These are phyloP conservation scores for Lichtheimia corymbifera DNA, from an alignment of 371 early-diverging fungal species.

Conservation along the genomic window DNA sequence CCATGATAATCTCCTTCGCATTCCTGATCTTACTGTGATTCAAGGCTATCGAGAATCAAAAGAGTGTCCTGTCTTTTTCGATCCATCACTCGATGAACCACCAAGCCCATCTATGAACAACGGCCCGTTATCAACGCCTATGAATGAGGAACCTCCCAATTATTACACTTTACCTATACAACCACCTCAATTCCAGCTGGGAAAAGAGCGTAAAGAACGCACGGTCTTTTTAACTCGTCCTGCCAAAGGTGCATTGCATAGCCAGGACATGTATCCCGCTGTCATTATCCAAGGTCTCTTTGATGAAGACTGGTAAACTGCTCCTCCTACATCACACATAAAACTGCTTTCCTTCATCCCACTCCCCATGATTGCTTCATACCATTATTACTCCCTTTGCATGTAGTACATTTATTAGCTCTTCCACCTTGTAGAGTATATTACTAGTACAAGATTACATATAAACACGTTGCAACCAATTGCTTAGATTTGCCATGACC, in stretches of 20 bases:
- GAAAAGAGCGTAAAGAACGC: conserved; percentile 40
- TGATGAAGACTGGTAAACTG: conserved; percentile 19
- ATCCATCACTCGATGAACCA: conserved; percentile 40
- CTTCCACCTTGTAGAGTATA: too few species aligned
- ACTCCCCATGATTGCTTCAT: too few species aligned
- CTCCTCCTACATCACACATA: background rate
- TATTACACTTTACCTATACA: conserved; percentile 40
- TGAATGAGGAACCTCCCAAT: conserved; percentile 45
- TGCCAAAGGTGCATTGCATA: conserved; percentile 25
- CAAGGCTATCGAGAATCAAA: conserved; percentile 29
- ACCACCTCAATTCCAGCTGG: conserved; percentile 33
- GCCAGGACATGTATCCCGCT: conserved; percentile 32
- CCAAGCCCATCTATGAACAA: conserved; percentile 31
- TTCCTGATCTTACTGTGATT: conserved; percentile 39
- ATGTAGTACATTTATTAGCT: too few species aligned
- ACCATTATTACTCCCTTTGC: too few species aligned
- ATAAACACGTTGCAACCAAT: too few species aligned
- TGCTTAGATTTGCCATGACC: too few species aligned
- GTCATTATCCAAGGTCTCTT: conserved; percentile 24
- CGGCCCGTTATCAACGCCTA: conserved; percentile 28
- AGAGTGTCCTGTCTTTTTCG: conserved; percentile 44
- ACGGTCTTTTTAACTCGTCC: conserved; percentile 36
- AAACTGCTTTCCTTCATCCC: conserved; percentile 5
- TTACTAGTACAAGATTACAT: too few species aligned
- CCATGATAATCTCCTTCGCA: conserved; percentile 39